Conservation (phyloP, 495 filamentous ascomycete genomes). For the Neurospora sp. region DNA sequence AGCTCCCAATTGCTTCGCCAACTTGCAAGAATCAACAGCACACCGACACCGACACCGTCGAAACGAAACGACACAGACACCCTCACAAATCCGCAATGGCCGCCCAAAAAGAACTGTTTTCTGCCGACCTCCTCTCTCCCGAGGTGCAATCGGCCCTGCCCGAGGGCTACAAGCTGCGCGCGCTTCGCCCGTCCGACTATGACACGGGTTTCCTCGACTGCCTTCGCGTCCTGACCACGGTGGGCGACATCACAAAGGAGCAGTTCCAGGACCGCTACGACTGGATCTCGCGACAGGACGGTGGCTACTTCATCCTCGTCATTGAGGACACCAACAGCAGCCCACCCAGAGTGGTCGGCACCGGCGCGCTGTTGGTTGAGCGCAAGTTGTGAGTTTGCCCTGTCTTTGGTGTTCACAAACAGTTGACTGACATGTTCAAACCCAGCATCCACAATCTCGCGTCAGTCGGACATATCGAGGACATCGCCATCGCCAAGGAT, state of each 20-base stretch:
- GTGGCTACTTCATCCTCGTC: constrained; percentile 76
- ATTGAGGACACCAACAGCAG: constrained; percentile 55
- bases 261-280: constrained; percentile 71
- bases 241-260: constrained; percentile 73
- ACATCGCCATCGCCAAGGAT: constrained; percentile 87
- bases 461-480: constrained; percentile 91
- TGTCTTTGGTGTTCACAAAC: neutral
- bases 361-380: constrained; percentile 78
- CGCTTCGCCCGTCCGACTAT: constrained; percentile 71
- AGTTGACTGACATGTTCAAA: constrained; percentile 4
- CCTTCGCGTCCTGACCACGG: constrained; percentile 80
- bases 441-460: constrained; percentile 61
- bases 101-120: constrained; percentile 57
- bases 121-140: constrained; percentile 65
- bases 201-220: constrained; percentile 75
- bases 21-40: neutral
- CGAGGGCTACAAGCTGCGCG: constrained; percentile 70
- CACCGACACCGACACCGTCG: neutral
- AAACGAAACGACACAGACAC: neutral
- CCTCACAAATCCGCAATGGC: constrained; percentile 20
- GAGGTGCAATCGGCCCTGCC: constrained; percentile 62
- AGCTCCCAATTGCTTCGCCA: neutral
- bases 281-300: constrained; percentile 69
- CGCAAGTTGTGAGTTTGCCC: constrained; percentile 57
- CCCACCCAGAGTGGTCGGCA: constrained; percentile 60